These are phyloP conservation scores for Magnolia sinica DNA, from an alignment of 164 flowering plant genomes.

Conservation along the genomic window DNA sequence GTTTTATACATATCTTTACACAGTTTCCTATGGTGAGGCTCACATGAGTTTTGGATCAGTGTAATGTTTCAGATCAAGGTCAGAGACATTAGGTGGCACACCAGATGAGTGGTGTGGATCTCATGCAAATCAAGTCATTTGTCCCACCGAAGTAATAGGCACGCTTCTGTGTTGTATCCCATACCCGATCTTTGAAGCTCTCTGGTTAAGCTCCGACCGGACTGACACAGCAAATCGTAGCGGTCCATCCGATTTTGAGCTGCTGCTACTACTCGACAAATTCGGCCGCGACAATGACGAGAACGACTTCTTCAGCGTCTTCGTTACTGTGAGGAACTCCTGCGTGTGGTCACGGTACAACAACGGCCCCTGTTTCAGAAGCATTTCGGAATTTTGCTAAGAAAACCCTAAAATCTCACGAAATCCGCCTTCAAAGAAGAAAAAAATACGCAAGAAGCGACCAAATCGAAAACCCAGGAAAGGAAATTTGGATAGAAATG, in stretches of 20 bases:
- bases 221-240: slow-evolving; percentile 53
- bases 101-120: too few species aligned
- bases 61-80: too few species aligned
- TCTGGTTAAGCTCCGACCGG: slow-evolving; percentile 80
- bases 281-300: slow-evolving; percentile 24
- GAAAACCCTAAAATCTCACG: background rate
- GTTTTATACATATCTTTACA: too few species aligned
- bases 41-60: too few species aligned
- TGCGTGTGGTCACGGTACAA: slow-evolving; percentile 85
- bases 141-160: too few species aligned
- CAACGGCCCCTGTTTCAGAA: slow-evolving; percentile 47
- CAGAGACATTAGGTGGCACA: too few species aligned
- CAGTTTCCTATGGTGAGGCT: too few species aligned
- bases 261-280: slow-evolving; percentile 37
- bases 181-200: slow-evolving; percentile 87
- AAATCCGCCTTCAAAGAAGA: background rate
- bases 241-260: slow-evolving; percentile 30
- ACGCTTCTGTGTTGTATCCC: slow-evolving; percentile 47
- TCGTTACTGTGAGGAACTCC: slow-evolving; percentile 69
- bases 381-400: slow-evolving; percentile 13
- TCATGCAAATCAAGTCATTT: too few species aligned
- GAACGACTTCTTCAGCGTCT: slow-evolving; percentile 58
- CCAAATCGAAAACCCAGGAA: background rate
- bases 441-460: background rate
- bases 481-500: background rate